Conservation (phyloP, 176 grass and related monocot genomes). For the Carex kokanica region DNA sequence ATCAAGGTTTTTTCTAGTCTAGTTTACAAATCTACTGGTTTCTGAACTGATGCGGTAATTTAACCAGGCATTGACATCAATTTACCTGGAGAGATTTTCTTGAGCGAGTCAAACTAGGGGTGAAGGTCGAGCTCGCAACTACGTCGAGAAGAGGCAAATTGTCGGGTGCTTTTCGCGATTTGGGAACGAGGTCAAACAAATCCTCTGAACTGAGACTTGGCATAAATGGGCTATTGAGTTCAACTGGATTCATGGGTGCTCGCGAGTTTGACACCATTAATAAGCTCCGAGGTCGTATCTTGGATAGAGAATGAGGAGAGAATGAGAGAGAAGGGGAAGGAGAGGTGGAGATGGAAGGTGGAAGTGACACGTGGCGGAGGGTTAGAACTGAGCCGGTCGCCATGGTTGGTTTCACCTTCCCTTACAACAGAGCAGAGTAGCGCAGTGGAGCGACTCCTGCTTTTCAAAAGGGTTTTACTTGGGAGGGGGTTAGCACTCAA, state of each 20-base stretch:
- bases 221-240: background rate
- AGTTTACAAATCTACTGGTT: background rate
- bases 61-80: background rate
- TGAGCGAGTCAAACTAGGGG: background rate
- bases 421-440: too few species aligned
- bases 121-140: slow-evolving; percentile 2
- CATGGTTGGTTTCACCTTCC: background rate
- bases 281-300: slow-evolving; percentile 40
- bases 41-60: background rate
- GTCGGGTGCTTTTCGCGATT: background rate
- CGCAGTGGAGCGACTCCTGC: background rate
- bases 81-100: background rate
- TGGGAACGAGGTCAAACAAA: background rate
- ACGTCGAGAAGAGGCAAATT: background rate
- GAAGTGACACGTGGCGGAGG: background rate
- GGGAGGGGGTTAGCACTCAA: background rate
- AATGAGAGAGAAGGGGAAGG: slow-evolving; percentile 11
- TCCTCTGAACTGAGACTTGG: background rate
- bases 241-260: background rate
- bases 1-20: background rate
- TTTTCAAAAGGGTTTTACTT: background rate
- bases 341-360: slow-evolving; percentile 21
- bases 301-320: slow-evolving; percentile 3
- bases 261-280: background rate
- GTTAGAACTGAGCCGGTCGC: slow-evolving; percentile 12